These are phyloP conservation scores for Blastocystis sp. DNA, from an alignment of 352 stramenopile species.

Conservation along the genomic window DNA sequence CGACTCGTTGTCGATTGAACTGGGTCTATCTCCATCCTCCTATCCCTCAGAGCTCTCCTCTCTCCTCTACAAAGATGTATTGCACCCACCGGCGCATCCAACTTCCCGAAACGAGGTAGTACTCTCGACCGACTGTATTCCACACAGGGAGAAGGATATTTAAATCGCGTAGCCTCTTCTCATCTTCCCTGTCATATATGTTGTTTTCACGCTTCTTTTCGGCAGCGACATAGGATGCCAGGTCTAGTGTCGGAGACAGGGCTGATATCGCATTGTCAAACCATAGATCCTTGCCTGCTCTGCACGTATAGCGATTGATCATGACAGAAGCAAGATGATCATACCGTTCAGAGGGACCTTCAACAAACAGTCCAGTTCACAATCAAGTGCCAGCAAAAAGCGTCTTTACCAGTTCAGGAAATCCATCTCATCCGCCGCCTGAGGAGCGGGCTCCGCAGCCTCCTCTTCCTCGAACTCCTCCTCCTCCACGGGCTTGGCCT, in stretches of 20 bases:
- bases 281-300: not conserved
- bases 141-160: not conserved
- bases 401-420: constrained; percentile 63
- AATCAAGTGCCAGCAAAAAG: not conserved
- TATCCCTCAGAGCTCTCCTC: not conserved
- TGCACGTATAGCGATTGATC: constrained; percentile 6
- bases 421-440: constrained; percentile 2
- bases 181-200: not conserved
- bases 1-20: constrained; percentile 5
- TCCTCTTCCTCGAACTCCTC: not conserved
- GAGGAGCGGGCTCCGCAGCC: not conserved
- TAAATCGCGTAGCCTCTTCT: not conserved
- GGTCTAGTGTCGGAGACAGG: constrained; percentile 48
- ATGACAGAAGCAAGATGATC: not conserved
- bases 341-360: not conserved
- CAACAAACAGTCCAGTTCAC: too few relatives aligned
- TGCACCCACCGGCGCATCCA: constrained; percentile 39
- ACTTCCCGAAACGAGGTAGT: constrained; percentile 18
- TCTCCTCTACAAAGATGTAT: constrained; percentile 41
- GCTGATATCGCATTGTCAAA: not conserved
- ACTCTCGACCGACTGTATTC: not conserved
- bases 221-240: constrained; percentile 20
- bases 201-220: constrained; percentile 28
- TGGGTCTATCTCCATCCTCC: not conserved
- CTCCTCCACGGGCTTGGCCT: not conserved